Evolutionary conservation across 176 grass and related monocot genomes (phyloP), one percentile per base, ranked within the genome.

Genomic region (Panicum miliaceum): DNA sequence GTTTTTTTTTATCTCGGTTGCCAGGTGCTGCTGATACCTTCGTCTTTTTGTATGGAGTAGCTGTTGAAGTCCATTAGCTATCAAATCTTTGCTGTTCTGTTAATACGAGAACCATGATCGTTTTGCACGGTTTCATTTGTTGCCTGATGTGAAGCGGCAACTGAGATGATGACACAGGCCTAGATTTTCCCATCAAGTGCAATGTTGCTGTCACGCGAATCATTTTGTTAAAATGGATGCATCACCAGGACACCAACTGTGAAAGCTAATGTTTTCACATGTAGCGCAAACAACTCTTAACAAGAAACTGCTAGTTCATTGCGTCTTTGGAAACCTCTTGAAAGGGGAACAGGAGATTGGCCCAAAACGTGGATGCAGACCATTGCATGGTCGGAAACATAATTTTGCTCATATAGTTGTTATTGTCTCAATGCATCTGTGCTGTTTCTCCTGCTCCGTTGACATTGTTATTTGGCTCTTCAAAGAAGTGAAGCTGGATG

Each of bases 391-490:
- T 22, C 36, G 12, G 36, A 47, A 41, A n/a, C 13, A 2, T 34
- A 35, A 63, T 32, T 64, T 29, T 4, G 45, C 6, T 16, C 18
- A 20, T 36, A 2, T 22, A 7, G 10, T 10, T 13, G 45, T 9
- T 12, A 66, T 2, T 22, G 40, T 60, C 54, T 23, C 45, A 59
- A 73, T 46, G 18, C 9, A 48, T 11, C 12, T 13, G 2, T 18
- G 58, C 25, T 10, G 19, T 6, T 54, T 56, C 26, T 70, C 23
- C 19, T 20, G 6, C 4, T 48, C 3, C 43, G 75, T 84, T 84
- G 89, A 75, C 68, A 61, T 80, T 68, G 48, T 48, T 73, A 27
- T 5, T 53, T 71, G 53, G 45, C 68, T 68, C 45, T 69, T 88
- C 64, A 77, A n/a, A 29, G 36, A 22, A 67, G 46, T 37, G 52